Percentiles rank a stretch among this genome's conserved stretches.
phyloP scores from a whole-genome alignment of 1,139 yeast genomes.

The Saccharomycopsis hybrid region DNA sequence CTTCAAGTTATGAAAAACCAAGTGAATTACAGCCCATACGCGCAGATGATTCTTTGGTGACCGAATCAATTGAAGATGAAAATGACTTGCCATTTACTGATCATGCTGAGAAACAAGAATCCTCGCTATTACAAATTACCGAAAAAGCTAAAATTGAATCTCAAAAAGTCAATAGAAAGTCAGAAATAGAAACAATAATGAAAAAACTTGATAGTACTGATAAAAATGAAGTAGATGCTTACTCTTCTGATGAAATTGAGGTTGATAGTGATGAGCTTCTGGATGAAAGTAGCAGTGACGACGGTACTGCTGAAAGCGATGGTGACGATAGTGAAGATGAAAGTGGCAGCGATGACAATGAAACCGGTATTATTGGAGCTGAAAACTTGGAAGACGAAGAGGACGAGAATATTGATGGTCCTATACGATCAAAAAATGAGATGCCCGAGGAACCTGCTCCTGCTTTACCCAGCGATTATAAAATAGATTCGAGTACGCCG shows the following conservation, averaged over 20 bases:
- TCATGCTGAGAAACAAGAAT: no score
- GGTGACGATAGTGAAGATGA: slow-evolving; percentile 3
- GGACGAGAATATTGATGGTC: slow-evolving; percentile 45
- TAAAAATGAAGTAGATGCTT: not conserved
- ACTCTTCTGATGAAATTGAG: slow-evolving; percentile 3
- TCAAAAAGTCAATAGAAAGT: slow-evolving; percentile 6
- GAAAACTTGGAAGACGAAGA: no score
- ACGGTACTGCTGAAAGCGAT: not conserved
- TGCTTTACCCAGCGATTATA: slow-evolving; percentile 59
- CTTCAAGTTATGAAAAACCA: no score
- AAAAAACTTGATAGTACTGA: not conserved
- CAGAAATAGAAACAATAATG: slow-evolving; percentile 6
- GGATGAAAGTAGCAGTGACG: not conserved
- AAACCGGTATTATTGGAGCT: no score
- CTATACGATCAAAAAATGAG: slow-evolving; percentile 77
- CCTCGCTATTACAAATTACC: no score
- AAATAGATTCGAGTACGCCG: slow-evolving; percentile 51
- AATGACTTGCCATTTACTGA: no score
- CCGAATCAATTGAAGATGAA: no score
- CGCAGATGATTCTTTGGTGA: no score
- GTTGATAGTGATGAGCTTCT: slow-evolving; percentile 2
- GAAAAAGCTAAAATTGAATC: slow-evolving; percentile 1
- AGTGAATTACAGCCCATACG: no score
- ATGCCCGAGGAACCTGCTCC: slow-evolving; percentile 63
- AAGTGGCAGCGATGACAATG: slow-evolving; percentile 8